A percentile compares a stretch with the other conserved stretches of the same genome.
Conservation (phyloP, 2,329 filamentous ascomycete genomes). For the Cadophora malorum region DNA sequence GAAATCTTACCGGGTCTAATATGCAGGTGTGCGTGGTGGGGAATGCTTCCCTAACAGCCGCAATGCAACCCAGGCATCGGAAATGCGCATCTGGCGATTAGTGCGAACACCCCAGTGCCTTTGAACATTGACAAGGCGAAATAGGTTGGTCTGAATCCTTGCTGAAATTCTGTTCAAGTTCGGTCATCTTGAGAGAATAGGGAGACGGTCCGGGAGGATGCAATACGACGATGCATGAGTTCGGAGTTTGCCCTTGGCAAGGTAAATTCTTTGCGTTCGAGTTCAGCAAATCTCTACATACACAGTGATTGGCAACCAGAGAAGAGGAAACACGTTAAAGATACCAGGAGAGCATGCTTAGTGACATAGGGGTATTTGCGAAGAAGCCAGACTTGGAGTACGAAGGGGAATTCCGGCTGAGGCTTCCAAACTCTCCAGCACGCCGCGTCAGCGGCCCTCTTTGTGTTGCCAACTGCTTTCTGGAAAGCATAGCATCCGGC, state of each 20-base stretch:
- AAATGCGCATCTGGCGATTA: background rate
- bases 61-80: background rate
- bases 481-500: constrained; percentile 6
- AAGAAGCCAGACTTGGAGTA: too few relatives aligned
- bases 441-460: background rate
- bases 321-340: too few relatives aligned
- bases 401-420: background rate
- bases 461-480: background rate
- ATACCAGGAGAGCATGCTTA: too few relatives aligned
- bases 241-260: background rate
- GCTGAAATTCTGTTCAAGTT: background rate
- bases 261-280: background rate
- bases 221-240: background rate
- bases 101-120: background rate
- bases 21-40: background rate
- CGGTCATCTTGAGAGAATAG: background rate
- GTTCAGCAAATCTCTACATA: background rate
- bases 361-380: too few relatives aligned
- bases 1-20: background rate
- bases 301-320: too few relatives aligned
- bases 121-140: background rate
- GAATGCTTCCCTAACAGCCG: background rate
- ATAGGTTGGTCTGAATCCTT: background rate
- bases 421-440: background rate
- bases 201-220: background rate